These are phyloP conservation scores for Fusarium drepaniforme DNA, from an alignment of 2,329 filamentous ascomycete genomes.

Conservation along the genomic window DNA sequence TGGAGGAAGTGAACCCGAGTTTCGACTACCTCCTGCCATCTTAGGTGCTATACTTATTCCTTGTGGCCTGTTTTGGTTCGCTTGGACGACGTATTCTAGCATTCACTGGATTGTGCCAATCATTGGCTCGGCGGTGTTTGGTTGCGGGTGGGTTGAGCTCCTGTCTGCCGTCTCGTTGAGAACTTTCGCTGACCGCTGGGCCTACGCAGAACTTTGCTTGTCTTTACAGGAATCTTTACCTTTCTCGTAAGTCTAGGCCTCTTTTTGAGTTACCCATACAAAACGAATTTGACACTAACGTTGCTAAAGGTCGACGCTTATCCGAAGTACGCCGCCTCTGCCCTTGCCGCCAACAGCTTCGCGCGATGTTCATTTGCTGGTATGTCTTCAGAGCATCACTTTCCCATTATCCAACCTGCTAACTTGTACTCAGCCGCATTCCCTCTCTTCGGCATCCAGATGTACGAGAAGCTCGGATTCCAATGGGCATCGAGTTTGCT, in stretches of 20 bases:
- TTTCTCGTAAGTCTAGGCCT: constrained; percentile 19
- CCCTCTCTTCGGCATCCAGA: constrained; percentile 25
- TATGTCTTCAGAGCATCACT: background rate
- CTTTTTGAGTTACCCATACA: no score
- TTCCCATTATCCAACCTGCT: background rate
- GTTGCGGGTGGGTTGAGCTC: constrained; percentile 35
- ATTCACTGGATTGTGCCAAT: constrained; percentile 37
- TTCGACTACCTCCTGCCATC: constrained; percentile 20
- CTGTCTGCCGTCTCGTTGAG: background rate
- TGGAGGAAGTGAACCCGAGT: constrained; percentile 27
- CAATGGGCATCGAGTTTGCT: constrained; percentile 36
- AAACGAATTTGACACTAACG: background rate
- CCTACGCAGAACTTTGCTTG: constrained; percentile 15
- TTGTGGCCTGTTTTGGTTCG: constrained; percentile 31
- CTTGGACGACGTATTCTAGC: constrained; percentile 21
- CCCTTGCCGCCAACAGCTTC: constrained; percentile 38
- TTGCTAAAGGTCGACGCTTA: constrained; percentile 29
- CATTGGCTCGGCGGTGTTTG: constrained; percentile 29
- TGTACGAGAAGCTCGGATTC: constrained; percentile 36
- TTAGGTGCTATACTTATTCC: constrained; percentile 28
- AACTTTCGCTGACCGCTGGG: background rate
- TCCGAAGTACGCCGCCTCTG: constrained; percentile 34
- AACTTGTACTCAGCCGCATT: constrained; percentile 13
- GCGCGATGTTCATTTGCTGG: constrained; percentile 34
- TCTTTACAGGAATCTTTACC: constrained; percentile 30